Base-by-base conservation (phyloP, 495 filamentous ascomycete genomes). In the Platismatia glauca region DNA sequence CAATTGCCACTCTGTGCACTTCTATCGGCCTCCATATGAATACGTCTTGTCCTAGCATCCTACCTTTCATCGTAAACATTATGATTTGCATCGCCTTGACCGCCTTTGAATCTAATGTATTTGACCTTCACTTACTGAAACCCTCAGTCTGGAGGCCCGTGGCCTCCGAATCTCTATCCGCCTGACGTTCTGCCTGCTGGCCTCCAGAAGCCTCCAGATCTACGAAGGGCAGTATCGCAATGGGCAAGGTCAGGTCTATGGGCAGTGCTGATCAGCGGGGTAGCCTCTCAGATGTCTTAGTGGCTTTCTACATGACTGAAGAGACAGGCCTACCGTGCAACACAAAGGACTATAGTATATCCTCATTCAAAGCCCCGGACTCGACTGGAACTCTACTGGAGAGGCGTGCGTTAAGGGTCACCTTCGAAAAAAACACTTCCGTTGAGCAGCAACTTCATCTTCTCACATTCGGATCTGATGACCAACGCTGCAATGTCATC, bases 401-500 rank as follows among this genome's bases (percentile, higher is more conserved):
- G 7, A 41, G 12, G 27, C 11, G 6, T 1, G 57, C 13, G 5
- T 41, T 43, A 13, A 20, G 16, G 38, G 22, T 58, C 8, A 58
- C 57, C 7, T 58, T 58, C 22, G 11, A 16, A 5, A 13, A 13
- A 12, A 43, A 43, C 12, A 24, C 29, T 29, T 44, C 57, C 0
- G 4, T 44, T 13, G 29, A 58, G 29, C 13, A 41, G 8, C 57
- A 24, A 44, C 12, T 1, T 18, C 41, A 41, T 8, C 37, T 58
- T n/a, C 38, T 58, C 5, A 58, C 22, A 5, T 58, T 58, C 31
- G 57, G 37, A 41, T 41, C 57, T 12, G 35, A 58, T 29, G 37
- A 38, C 9, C 35, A 41, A 29, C 35, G 20, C 15, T 58, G 57
- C 13, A 41, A 44, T n/a, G 12, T 58, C 35, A 41, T 58, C 0